A percentile compares a stretch with the other conserved stretches of the same genome.
These are phyloP conservation scores for Penicillium thymicola DNA, from an alignment of 2,329 filamentous ascomycete species.

Conservation along the genomic window DNA sequence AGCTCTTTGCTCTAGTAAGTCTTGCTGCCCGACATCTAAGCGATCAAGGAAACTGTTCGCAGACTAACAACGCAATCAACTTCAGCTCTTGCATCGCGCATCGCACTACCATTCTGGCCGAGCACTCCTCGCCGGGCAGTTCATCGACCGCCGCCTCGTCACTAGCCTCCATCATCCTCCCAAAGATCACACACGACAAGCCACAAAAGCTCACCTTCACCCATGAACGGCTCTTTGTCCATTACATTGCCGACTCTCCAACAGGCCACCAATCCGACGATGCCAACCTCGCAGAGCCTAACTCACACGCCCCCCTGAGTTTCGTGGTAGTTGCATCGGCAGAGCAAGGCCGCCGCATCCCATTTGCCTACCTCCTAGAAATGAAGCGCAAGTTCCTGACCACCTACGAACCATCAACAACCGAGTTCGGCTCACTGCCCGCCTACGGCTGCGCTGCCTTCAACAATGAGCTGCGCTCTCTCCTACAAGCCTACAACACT, in stretches of 20 bases:
- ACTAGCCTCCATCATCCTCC: slow-evolving; percentile 88
- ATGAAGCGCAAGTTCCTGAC: slow-evolving; percentile 83
- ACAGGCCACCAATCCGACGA: slow-evolving; percentile 52
- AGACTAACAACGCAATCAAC: slow-evolving; percentile 4
- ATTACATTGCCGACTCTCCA: slow-evolving; percentile 86
- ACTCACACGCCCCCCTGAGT: slow-evolving; percentile 75
- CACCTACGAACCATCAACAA: slow-evolving; percentile 62
- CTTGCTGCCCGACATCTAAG: background rate
- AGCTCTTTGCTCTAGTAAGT: slow-evolving; percentile 72
- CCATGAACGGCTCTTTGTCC: slow-evolving; percentile 86
- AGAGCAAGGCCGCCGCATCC: slow-evolving; percentile 77
- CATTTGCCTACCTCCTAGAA: slow-evolving; percentile 88
- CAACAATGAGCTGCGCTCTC: slow-evolving; percentile 69
- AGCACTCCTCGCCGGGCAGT: slow-evolving; percentile 83
- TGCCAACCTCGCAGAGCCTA: slow-evolving; percentile 40
- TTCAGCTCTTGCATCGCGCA: slow-evolving; percentile 87
- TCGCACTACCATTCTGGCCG: slow-evolving; percentile 85
- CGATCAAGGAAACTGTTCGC: too few relatives aligned
- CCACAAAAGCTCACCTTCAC: slow-evolving; percentile 92
- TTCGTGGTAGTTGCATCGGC: slow-evolving; percentile 86
- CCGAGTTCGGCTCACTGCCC: slow-evolving; percentile 73
- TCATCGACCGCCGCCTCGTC: slow-evolving; percentile 82
- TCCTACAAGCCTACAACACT: slow-evolving; percentile 83
- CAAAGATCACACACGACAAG: slow-evolving; percentile 79
- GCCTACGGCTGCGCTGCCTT: slow-evolving; percentile 89